Evolutionary conservation across 202 grass and related monocot species (phyloP).

Genomic region (Zoysia matrella): DNA sequence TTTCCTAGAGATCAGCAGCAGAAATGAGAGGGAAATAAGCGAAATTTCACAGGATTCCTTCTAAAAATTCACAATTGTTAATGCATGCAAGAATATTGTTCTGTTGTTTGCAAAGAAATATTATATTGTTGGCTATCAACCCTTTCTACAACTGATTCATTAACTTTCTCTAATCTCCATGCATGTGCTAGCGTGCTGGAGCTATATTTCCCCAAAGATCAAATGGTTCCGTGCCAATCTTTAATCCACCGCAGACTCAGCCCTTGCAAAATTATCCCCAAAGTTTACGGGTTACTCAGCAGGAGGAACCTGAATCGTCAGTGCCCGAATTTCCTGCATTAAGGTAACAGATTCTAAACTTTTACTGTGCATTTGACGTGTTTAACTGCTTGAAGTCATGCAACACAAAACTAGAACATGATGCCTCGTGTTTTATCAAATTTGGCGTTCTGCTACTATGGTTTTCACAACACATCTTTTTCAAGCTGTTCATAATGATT

Average conservation of each 20-base stretch:
- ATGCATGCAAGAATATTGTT: slow-evolving; percentile 17
- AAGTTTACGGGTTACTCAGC: slow-evolving; percentile 52
- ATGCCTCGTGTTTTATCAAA: slow-evolving; percentile 9
- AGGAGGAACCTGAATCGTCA: slow-evolving; percentile 68
- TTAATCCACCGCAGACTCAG: slow-evolving; percentile 85
- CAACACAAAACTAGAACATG: neutral
- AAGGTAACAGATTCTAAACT: slow-evolving; percentile 48
- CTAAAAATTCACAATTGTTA: neutral
- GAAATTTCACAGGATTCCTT: neutral
- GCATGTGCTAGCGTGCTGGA: slow-evolving; percentile 68
- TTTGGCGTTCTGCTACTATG: slow-evolving; percentile 10
- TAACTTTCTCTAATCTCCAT: slow-evolving; percentile 28
- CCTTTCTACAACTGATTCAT: slow-evolving; percentile 20
- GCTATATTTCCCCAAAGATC: slow-evolving; percentile 80
- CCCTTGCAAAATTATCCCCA: slow-evolving; percentile 81
- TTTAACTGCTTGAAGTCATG: neutral
- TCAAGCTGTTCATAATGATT: slow-evolving; percentile 9
- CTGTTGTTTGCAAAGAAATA: slow-evolving; percentile 27
- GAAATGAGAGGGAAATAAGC: slow-evolving; percentile 21
- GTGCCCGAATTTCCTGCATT: slow-evolving; percentile 64
- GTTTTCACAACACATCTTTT: slow-evolving; percentile 8
- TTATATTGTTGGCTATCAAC: neutral
- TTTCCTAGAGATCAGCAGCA: neutral
- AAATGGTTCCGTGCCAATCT: slow-evolving; percentile 72
- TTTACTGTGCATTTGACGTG: neutral